Evolutionary conservation across 768 basidiomycete species (phyloP).

Genomic region (Royoungia palumana): DNA sequence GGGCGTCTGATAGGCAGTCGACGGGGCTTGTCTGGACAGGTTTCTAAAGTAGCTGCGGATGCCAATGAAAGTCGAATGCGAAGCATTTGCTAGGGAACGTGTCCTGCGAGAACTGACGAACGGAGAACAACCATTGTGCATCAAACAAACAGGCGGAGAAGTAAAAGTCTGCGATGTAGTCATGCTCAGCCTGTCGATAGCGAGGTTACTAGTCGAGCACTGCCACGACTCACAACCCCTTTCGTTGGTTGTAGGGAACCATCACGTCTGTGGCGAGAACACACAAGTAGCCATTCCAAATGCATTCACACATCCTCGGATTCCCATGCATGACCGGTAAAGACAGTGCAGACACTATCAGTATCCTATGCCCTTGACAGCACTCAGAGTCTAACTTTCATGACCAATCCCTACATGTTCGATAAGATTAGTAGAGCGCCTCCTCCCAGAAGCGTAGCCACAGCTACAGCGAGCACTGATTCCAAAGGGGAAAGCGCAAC

Average conservation of each 20-base stretch:
- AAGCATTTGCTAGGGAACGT: slow-evolving; percentile 6
- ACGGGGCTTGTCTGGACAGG: slow-evolving; percentile 10
- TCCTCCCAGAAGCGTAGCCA: slow-evolving; percentile 46
- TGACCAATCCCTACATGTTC: slow-evolving; percentile 38
- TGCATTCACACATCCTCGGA: too few species aligned
- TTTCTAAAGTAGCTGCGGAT: slow-evolving; percentile 29
- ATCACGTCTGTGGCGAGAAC: too few species aligned
- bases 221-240: slow-evolving; percentile 11
- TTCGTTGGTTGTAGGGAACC: too few species aligned
- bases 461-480: slow-evolving; percentile 43
- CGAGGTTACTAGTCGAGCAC: too few species aligned
- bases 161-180: too few species aligned
- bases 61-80: slow-evolving; percentile 28
- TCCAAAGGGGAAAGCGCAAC: slow-evolving; percentile 42
- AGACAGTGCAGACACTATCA: background rate
- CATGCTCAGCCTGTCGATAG: too few species aligned
- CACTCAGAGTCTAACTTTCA: background rate
- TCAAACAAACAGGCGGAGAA: background rate
- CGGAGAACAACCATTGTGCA: slow-evolving; percentile 14
- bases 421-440: slow-evolving; percentile 51
- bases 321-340: too few species aligned
- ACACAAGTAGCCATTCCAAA: too few species aligned
- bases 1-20: background rate
- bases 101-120: background rate
- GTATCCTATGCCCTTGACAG: background rate